Base-by-base conservation (phyloP, 2,329 filamentous ascomycete genomes). In the Verticillium klebahnii region DNA sequence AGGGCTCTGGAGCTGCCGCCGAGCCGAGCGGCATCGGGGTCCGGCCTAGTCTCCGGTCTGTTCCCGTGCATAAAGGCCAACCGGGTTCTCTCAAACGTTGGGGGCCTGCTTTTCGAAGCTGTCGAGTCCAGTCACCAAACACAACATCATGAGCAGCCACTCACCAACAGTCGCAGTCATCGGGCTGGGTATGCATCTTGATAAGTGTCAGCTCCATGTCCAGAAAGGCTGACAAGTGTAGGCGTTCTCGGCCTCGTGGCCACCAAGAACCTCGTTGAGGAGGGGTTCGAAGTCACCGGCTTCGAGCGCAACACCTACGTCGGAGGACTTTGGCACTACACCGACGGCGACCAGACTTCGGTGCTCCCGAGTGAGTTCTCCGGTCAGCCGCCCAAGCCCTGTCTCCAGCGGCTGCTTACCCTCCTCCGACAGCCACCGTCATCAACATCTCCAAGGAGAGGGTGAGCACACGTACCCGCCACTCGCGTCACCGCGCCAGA, bases 251-350 rank as follows among this genome's bases (percentile, higher is more conserved):
- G 77, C 52, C 70, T 79, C 14, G 69, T 74, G 17, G 70, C 77
- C 14, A 68, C 78, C 58, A 82, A 81, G 67, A 76, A 76, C 40
- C 64, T 81, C 19, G 66, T 73, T 2, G 78, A 81, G 61, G 77
- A 78, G 67, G 77, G 78, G 9, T 81, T 80, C 59, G 67, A 79
- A 11, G 78, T 74, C 5, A 71, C 73, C 1, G 78, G 74, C 2
- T 81, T 80, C 56, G 80, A 82, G 57, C 69, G 73, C 32, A 76
- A 75, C 60, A 62, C 67, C 55, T 74, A 73, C 60, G 67, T 79
- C 19, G 78, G 79, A 11, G 78, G 79, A 0, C 66, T 81, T 1
- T 81, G 78, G 78, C 71, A 75, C 54, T 79, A 73, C 60, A 78
- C 72, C 12, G 70, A 73, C 2, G 68, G 76, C n/a, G 67, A 75